A percentile compares a stretch with the other conserved stretches of the same genome.
Evolutionary conservation across 176 grass and related monocot species (phyloP).

Genomic region (Musa itinerans): DNA sequence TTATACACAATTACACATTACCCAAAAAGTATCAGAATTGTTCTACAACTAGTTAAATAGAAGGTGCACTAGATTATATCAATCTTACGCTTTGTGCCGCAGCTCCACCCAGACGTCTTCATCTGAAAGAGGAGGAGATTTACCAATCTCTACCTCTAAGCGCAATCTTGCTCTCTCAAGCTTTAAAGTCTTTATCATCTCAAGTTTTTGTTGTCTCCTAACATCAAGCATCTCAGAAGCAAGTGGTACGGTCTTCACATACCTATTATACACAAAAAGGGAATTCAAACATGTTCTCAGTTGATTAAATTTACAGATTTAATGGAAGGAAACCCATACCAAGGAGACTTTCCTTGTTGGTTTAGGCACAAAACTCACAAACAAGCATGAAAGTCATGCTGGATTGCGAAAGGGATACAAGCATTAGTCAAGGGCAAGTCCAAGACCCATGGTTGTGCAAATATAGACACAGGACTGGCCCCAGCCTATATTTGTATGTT

Average conservation of each 20-base stretch:
- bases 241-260: conserved; percentile 82
- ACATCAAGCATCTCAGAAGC: conserved; percentile 91
- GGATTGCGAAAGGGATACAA: not conserved
- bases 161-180: conserved; percentile 66
- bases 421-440: not conserved
- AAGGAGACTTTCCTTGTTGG: not conserved
- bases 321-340: not conserved
- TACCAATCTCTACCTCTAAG: conserved; percentile 87
- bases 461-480: too few relatives aligned
- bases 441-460: not conserved
- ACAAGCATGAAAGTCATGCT: not conserved
- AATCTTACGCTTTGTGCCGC: conserved; percentile 64
- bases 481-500: too few relatives aligned
- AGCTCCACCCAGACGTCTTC: conserved; percentile 79
- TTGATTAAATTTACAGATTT: not conserved
- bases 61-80: conserved; percentile 2
- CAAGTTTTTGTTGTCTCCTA: conserved; percentile 75
- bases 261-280: conserved; percentile 33
- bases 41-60: not conserved
- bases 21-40: not conserved
- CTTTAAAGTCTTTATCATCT: conserved; percentile 72
- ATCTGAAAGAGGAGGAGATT: conserved; percentile 74
- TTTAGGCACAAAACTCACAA: not conserved
- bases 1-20: too few relatives aligned
- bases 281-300: not conserved